phyloP scores from a whole-genome alignment of 1,284 basidiomycete genomes.

The Marasmius tenuissimus region DNA sequence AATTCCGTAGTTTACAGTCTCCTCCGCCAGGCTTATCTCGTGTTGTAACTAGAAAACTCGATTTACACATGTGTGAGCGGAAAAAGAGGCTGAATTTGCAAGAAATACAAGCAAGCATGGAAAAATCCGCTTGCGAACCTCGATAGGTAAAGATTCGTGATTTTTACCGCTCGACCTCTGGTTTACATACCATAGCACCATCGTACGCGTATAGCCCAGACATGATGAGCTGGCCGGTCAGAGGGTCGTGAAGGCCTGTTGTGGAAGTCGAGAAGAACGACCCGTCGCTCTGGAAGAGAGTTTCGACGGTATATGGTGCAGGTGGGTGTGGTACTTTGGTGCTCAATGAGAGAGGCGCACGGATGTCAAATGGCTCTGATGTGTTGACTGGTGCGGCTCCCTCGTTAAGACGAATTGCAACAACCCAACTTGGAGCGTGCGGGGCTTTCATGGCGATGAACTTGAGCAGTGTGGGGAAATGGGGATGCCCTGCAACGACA shows the following conservation, averaged over 20 bases:
- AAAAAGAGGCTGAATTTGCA: not conserved
- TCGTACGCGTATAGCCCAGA: slow-evolving; percentile 55
- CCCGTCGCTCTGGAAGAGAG: slow-evolving; percentile 67
- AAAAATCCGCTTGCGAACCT: no score
- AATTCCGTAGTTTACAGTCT: not conserved
- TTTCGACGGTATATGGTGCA: slow-evolving; percentile 43
- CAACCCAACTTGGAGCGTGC: slow-evolving; percentile 55
- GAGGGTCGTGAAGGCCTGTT: slow-evolving; percentile 49
- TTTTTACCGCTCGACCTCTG: slow-evolving; percentile 9
- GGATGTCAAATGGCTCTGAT: slow-evolving; percentile 34
- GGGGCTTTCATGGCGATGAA: slow-evolving; percentile 43
- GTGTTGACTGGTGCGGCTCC: slow-evolving; percentile 6
- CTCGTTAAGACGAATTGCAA: slow-evolving; percentile 22
- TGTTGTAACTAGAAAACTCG: not conserved
- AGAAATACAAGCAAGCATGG: not conserved
- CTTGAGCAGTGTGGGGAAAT: slow-evolving; percentile 49
- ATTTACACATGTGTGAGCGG: not conserved
- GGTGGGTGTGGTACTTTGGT: slow-evolving; percentile 35
- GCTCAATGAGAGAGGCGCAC: slow-evolving; percentile 45
- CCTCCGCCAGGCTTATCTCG: not conserved
- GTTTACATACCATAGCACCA: slow-evolving; percentile 52
- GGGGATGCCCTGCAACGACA: slow-evolving; percentile 63
- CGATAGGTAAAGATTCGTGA: no score
- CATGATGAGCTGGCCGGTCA: slow-evolving; percentile 47
- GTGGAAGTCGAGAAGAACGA: slow-evolving; percentile 49